Evolutionary conservation across 2,329 filamentous ascomycete genomes (phyloP), one percentile per base, ranked within the genome.

Genomic region (Aspergillus pseudonomiae): DNA sequence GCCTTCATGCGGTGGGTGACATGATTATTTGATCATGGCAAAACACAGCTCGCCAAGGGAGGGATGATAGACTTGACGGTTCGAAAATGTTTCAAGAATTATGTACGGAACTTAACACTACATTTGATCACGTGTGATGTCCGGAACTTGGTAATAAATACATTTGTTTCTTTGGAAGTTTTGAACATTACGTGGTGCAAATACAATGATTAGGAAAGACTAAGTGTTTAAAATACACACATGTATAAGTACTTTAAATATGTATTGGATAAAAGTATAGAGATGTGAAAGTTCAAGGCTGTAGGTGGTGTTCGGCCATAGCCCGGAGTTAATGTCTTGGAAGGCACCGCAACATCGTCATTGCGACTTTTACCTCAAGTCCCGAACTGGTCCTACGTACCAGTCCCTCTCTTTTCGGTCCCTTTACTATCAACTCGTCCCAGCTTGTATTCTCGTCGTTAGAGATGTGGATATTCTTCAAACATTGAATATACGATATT

Each of bases 321-420:
- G 41, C 48, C 41, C 64, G 64, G 64, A 64, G 62, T 66, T 66
- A 66, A 61, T 26, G 36, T 34, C 24, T 43, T 19, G 16, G 24
- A 57, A 55, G 52, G 50, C n/a, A 57, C 64, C 32, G 50, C 39
- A 57, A 64, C 62, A 56, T 59, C 64, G 64, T 66, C 64, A 66
- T 66, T 57, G 58, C 26, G 50, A 50, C 34, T 50, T 48, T 46
- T 43, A 50, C 16, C 28, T 48, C 24, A 26, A 46, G 28, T 16
- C 30, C 57, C 19, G 52, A 36, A 9, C 2, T 34, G n/a, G 30
- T 14, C 36, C 14, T 39, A 21, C 28, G 26, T 52, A 16, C 11
- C 19, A 14, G 28, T 4, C n/a, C 6, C n/a, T 10, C 16, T n/a
- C 36, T n/a, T 28, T 14, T 19, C 32, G 12, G 24, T n/a, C 6